Evolutionary conservation across 441 rosid species (phyloP), one percentile per base, ranked within the genome.

Genomic region (Arabidopsis lyrata): DNA sequence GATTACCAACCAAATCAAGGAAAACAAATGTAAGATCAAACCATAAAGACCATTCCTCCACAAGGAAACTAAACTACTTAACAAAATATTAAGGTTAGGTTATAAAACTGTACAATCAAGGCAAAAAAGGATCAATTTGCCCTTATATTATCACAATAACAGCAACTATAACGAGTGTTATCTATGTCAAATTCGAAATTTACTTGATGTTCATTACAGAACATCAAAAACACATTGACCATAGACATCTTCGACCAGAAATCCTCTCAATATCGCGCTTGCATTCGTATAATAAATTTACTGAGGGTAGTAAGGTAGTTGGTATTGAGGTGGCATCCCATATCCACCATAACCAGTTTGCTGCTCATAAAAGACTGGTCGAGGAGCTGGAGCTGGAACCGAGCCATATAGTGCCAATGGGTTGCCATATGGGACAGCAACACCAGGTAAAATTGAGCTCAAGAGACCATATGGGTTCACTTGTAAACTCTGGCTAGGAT

Each of bases 301-400:
- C 58, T 73, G 81, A 66, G 83, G 83, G 77, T 83, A 76, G 77
- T 86, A 85, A 54, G 89, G 72, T 44, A 76, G 82, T 66, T 75
- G 82, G 79, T 81, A 79, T 55, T 81, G 86, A 72, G 86, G 81
- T 55, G 81, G 85, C 61, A 79, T 57, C 60, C 75, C 74, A 75
- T 85, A 82, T 58, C 83, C 86, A 72, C 82, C 82, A 60, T 78
- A 80, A 49, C 78, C 72, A 81, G 71, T 72, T 54, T 82, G 74
- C 70, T 86, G 73, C 60, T 77, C 84, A 70, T 80, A 82, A 79
- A 70, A 78, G 45, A 77, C 68, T 42, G 86, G 71, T 13, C 73
- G 82, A 31, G 74, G 45, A 53, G 71, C 68, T 48, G 83, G 75
- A 61, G 44, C 44, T 47, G 73, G 77, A 62, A 81, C 81, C 70